Evolutionary conservation across 495 filamentous ascomycete genomes (phyloP), one percentile per base, ranked within the genome.

Genomic region (Podospora tetraspora): DNA sequence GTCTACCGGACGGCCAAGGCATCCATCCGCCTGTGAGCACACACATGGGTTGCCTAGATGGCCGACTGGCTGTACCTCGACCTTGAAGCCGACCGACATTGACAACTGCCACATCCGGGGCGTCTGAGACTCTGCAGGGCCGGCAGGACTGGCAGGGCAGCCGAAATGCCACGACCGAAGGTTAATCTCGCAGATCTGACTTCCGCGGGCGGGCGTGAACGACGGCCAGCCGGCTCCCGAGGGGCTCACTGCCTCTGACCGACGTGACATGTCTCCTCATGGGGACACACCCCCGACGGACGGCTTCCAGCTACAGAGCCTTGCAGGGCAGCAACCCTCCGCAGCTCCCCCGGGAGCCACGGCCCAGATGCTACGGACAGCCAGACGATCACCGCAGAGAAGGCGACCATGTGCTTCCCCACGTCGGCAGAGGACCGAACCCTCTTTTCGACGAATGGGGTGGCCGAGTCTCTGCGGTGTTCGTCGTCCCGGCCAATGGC

Each of bases 171-270:
- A 67, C 59, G 68, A 65, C 71, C 68, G 27, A 64, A 71, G 61
- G 27, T 70, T 52, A 70, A 61, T 70, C 71, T 43, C 68, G 69
- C 73, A 72, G 70, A 43, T 23, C 59, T 66, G 43, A 58, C 65
- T 24, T 27, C 52, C 58, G 65, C 43, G 52, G 65, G 30, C 65
- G 56, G 65, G 30, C 65, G 56, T 57, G 61, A 61, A 63, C 70
- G 61, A 64, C 64, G 24, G 57, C 61, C 69, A 71, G 60, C 71
- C 69, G 69, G 66, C 61, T 65, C 52, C 52, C 60, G 58, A 64
- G 30, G 43, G 2, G 43, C 1, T 10, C 30, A 10, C 19, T 52
- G 57, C 59, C 57, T 59, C 13, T 66, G 68, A 27, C 63, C 66
- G 60, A 63, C 22, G 21, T 61, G 65, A 30, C 65, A 57, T 32